Base-by-base conservation (phyloP, 352 stramenopile species). In the Globisporangium abappressorium region DNA sequence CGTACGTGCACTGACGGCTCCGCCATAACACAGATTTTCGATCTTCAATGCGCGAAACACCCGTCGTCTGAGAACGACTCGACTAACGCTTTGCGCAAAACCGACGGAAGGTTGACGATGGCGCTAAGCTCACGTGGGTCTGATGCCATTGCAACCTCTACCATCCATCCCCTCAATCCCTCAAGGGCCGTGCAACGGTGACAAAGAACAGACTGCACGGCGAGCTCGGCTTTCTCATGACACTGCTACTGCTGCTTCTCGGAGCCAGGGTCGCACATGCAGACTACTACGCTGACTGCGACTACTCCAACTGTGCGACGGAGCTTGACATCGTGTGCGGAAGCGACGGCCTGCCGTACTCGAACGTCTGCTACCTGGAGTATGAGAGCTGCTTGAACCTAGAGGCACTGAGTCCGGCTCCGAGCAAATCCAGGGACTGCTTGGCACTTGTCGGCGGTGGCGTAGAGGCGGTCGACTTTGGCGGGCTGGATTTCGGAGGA, bases 301-400 rank as follows among this genome's bases (percentile, higher is more conserved):
- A 8, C 15, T 47, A 47, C 38, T 47, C 38, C 15, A 14, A 47
- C 38, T 47, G 38, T 7, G 9, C 38, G 15, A 47, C 20, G 14
- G 14, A 47, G 14, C 14, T 47, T 14, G 38, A 47, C 38, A 20
- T 33, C 7, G 72, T 78, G 33, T 78, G 72, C 15, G 66, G 66
- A 18, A 64, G 47, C 18, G 56, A 76, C 26, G 51, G 51, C 28
- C 20, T 28, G 12, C 60, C 58, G 41, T 72, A 75, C 60, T 5
- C 63, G 43, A 77, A 72, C 46, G 3, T 38, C 14, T 76, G 70
- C 34, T 36, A 59, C 28, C 43, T 68, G 30, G 6, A 54, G 49
- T 38, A 60, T 41, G 60, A 46, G 14, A 36, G 51, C 30, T 71
- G 66, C 24, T 9, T 28, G 30, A n/a, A 49, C 5, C 33, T 36